Evolutionary conservation across 495 filamentous ascomycete genomes (phyloP), one percentile per base, ranked within the genome.

Genomic region (Umbilicaria muhlenbergii): DNA sequence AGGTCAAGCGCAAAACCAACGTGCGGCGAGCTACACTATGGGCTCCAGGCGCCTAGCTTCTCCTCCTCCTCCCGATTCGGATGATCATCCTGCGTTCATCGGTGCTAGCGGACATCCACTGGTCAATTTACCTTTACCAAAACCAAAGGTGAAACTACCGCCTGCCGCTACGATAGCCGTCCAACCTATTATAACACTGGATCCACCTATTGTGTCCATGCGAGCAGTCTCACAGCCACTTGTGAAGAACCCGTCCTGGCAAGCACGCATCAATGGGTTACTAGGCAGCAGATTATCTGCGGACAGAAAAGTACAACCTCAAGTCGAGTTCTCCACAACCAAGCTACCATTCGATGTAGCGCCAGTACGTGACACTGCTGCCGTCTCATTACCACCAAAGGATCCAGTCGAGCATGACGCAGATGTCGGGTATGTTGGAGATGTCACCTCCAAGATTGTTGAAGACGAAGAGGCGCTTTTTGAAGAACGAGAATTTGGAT

Each of bases 391-490:
- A 11, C 78, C 78, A 11, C 58, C 58, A 31, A 58, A 52, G 19
- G 50, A 39, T 24, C 51, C 50, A 32, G 51, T 39, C 42, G 57
- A 51, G 12, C 31, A 44, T 12, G 56, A 52, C 11, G 43, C 43
- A 17, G 64, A 63, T 32, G 59, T 62, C 45, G 64, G 62, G 24
- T 58, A 65, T 44, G 32, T 58, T 45, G 61, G 62, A n/a, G 60
- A 67, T 39, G 40, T 62, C 18, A 69, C 64, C 34, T 74, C 71
- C 3, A 77, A 73, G 48, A 73, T 74, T 18, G 78, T 81, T 51
- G 79, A 78, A 28, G 82, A 86, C 58, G 78, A 75, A 13, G 83
- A 89, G 48, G 81, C 80, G 44, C 81, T 85, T 49, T 86, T 89
- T 43, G 83, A 86, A 46, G 81, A 88, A 54, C 81, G 81, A 46